Base-by-base conservation (phyloP, 768 basidiomycete species). In the Boletus subparvulus region DNA sequence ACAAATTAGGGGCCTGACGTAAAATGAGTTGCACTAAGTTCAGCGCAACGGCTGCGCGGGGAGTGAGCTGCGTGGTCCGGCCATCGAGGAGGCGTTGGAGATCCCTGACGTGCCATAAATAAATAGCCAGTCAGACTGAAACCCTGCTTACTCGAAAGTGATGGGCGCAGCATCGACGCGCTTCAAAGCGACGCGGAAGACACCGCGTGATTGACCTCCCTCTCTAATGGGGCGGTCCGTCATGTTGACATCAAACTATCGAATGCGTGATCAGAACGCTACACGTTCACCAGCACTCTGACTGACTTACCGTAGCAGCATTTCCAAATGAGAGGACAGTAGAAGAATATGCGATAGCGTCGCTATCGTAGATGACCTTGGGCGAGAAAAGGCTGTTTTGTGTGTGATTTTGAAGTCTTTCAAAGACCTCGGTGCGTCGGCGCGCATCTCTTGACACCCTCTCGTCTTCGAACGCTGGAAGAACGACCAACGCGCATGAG, bases 11-110 rank as follows among this genome's bases (percentile, higher is more conserved):
- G 0, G 68, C 74, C 50, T 83, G 81, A 0, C 80, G 75, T 2
- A 84, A 56, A 12, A 84, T 72, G 2, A 83, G 65, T 44, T 84
- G 81, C 0, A 83, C 52, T 1, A 84, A 61, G 37, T 80, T 84
- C 0, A 75, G 72, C 0, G 81, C 80, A 3, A 72, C 70, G 26
- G 30, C 26, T 4, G 74, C 71, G 26, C 71, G 61, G 32, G 49
- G 61, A 19, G n/a, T 72, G 28, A 71, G 42, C 7, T 69, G 66
- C 0, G n/a, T 63, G 4, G 60, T 61, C 3, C 21, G 52, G 1
- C 72, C 70, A 21, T 70, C 61, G 2, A 72, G 13, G 32, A 73
- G 67, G 14, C 19, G 35, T 28, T 60, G 63, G 6, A 72, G 62
- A 16, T 66, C 70, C 37, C 72, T 72, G 24, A 37, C 33, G 33